Evolutionary conservation across 192 early-diverging fungal species (phyloP).

Genomic region (Linnemannia elongata): DNA sequence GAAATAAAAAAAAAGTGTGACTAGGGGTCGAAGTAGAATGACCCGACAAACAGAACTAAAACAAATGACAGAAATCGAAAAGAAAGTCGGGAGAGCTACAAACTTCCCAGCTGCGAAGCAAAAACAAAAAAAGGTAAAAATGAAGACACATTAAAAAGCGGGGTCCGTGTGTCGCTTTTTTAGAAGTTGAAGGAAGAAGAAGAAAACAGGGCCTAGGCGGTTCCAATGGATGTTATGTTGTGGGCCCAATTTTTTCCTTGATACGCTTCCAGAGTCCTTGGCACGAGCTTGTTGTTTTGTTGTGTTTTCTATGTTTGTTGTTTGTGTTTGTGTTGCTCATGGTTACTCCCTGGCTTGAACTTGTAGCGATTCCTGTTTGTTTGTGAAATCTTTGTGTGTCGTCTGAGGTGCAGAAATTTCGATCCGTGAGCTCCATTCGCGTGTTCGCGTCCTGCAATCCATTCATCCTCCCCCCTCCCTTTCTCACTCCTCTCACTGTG

Average conservation of each 20-base stretch:
- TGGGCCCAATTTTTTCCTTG: too few relatives aligned
- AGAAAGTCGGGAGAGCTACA: background rate
- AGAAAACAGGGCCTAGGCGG: too few relatives aligned
- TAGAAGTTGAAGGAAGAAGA: too few relatives aligned
- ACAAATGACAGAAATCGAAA: background rate
- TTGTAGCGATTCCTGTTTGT: background rate
- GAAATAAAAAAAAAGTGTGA: background rate
- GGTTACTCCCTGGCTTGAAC: background rate
- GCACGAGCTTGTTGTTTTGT: background rate
- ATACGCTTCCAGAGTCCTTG: background rate
- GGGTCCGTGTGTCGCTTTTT: too few relatives aligned
- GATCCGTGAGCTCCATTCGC: background rate
- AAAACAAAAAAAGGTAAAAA: background rate
- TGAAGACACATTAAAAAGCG: too few relatives aligned
- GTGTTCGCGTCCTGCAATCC: background rate
- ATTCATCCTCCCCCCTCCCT: background rate
- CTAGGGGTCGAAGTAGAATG: background rate
- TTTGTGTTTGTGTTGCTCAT: background rate
- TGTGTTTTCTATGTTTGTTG: too few relatives aligned
- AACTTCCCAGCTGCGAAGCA: background rate
- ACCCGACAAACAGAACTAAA: background rate
- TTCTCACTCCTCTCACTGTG: background rate
- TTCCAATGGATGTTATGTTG: too few relatives aligned
- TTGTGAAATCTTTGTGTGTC: background rate
- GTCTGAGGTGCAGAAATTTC: background rate